Evolutionary conservation across 2,329 filamentous ascomycete genomes (phyloP), one percentile per base, ranked within the genome.

Genomic region (Aureobasidium zeae): DNA sequence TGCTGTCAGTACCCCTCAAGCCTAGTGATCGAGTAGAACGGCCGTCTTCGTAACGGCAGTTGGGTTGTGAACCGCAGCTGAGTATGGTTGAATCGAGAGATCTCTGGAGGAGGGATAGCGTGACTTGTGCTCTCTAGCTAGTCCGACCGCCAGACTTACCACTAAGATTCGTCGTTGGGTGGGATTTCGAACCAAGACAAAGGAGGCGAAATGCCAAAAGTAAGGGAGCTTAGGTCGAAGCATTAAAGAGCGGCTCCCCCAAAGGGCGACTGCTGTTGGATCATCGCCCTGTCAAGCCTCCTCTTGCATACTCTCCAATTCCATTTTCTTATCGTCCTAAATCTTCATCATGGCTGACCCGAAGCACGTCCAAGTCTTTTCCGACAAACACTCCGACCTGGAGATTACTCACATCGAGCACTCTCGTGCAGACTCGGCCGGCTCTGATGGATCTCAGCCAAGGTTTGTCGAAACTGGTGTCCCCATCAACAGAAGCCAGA

Each of bases 401-500:
- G 48, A 34, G 15, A 48, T 53, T 13, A 45, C 44, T 12, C 53
- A 53, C 38, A 46, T 48, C 16, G 53, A 55, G 29, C 51, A 53
- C 28, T 36, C 45, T 19, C 33, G 45, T 5, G 44, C 50, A 2
- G 46, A 46, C 10, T 51, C 51, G 3, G 45, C 51, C 5, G 45
- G 44, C 11, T 50, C 51, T 6, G 30, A 20, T 11, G 32, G 25
- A 22, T 44, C 32, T 19, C 32, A 44, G n/a, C 35, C 34, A 12
- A 46, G 45, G 11, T 51, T 48, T 38, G 47, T 45, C 28, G 51
- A 52, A 20, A 42, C 44, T 19, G 57, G 57, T 19, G 50, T 52
- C 19, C 53, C 51, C 2, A 58, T 59, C 45, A 54, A 58, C 36
- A 51, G 56, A 10, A 52, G 46, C 24, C 48, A 36, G 16, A 56